Percentiles rank a stretch among this genome's conserved stretches.
Conservation (phyloP, 352 stramenopile genomes). For the Phytopythium litorale region DNA sequence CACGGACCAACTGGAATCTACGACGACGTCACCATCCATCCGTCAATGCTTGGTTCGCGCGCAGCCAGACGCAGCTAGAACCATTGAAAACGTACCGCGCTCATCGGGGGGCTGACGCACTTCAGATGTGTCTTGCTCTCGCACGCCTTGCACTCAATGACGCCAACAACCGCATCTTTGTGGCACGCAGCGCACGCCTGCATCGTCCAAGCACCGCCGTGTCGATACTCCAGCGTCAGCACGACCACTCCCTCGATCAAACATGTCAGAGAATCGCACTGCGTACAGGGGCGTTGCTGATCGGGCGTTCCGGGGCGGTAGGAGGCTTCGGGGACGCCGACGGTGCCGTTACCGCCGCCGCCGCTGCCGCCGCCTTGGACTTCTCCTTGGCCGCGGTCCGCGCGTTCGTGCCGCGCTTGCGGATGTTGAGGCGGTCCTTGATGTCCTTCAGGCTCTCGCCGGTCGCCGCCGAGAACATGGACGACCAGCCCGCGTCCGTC, state of each 20-base stretch:
- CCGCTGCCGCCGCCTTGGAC: constrained; percentile 29
- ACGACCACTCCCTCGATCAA: background rate
- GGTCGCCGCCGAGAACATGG: constrained; percentile 63
- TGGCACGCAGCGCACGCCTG: constrained; percentile 46
- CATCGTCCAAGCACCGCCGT: constrained; percentile 1
- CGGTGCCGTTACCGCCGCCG: constrained; percentile 1
- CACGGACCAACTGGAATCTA: constrained; percentile 21
- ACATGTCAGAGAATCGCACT: background rate
- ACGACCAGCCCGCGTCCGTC: constrained; percentile 76
- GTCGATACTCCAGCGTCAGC: background rate
- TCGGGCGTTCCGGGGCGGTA: background rate
- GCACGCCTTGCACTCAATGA: constrained; percentile 49
- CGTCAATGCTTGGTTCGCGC: background rate
- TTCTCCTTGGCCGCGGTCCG: constrained; percentile 60
- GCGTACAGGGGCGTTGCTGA: constrained; percentile 18
- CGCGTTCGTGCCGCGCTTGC: constrained; percentile 57
- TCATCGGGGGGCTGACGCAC: constrained; percentile 34
- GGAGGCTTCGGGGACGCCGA: constrained; percentile 17
- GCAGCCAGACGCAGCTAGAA: background rate
- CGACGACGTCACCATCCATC: background rate
- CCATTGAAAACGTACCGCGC: constrained; percentile 13
- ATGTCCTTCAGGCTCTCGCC: constrained; percentile 79
- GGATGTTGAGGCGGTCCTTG: constrained; percentile 70
- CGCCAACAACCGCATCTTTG: constrained; percentile 40
- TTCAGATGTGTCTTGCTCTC: constrained; percentile 56